phyloP scores from a whole-genome alignment of 1,284 basidiomycete species.

The Veloboletus limbatus region DNA sequence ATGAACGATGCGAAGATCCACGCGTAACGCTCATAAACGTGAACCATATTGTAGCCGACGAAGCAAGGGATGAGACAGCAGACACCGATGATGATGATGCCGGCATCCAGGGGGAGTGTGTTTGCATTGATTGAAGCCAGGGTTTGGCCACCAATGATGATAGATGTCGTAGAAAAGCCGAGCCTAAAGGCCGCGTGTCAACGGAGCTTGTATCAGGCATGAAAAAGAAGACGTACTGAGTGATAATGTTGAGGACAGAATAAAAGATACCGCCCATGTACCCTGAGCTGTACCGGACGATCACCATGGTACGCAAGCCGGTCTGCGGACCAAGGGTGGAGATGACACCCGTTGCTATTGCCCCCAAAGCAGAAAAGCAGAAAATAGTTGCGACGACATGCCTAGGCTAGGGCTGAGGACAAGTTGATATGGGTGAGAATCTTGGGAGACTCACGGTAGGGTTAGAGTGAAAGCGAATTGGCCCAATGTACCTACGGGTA shows the following conservation, averaged over 20 bases:
- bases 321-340: slow-evolving; percentile 60
- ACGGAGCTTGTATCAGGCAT: background rate
- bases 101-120: slow-evolving; percentile 43
- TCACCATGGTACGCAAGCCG: slow-evolving; percentile 62
- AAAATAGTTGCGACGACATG: slow-evolving; percentile 43
- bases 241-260: slow-evolving; percentile 57
- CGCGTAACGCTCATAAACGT: slow-evolving; percentile 59
- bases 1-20: slow-evolving; percentile 58
- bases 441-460: slow-evolving; percentile 39
- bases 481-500: slow-evolving; percentile 57
- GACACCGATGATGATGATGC: slow-evolving; percentile 44
- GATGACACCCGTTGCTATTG: slow-evolving; percentile 45
- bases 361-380: slow-evolving; percentile 44
- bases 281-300: slow-evolving; percentile 54
- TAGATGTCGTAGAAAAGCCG: slow-evolving; percentile 45
- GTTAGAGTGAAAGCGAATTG: slow-evolving; percentile 53
- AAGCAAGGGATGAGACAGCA: slow-evolving; percentile 48
- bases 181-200: slow-evolving; percentile 31
- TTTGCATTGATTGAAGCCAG: slow-evolving; percentile 39
- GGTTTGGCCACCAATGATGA: slow-evolving; percentile 49
- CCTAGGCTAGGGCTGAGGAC: slow-evolving; percentile 25
- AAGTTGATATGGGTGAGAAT: background rate
- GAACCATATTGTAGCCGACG: slow-evolving; percentile 51
- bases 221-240: slow-evolving; percentile 40
- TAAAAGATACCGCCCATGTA: slow-evolving; percentile 56